Evolutionary conservation across 139 green algal species (phyloP), one percentile per base, ranked within the genome.

Genomic region (Coelastrella sp.): DNA sequence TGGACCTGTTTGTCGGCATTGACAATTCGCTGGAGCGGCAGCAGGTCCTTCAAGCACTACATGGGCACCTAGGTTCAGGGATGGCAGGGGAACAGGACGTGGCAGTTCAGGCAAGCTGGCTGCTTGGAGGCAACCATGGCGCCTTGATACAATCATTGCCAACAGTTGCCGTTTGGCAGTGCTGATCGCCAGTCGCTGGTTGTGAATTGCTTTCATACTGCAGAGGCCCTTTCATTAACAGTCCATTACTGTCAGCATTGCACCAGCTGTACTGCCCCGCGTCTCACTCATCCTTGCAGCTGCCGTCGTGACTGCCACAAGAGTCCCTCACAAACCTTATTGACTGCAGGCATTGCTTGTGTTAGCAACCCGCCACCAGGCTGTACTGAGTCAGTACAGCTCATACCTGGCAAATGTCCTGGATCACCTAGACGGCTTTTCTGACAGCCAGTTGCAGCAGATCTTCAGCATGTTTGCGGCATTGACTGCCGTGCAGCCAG

Each of bases 361-460:
- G 7, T 24, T 91, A 58, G 81, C 81, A 9, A 25, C 8, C 19
- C 12, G 17, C 6, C 61, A 86, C 19, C 22, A 70, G 4, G 17
- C 61, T 11, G 10, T 84, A 7, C 58, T 94, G 83, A n/a, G 58
- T 1, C 19, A 35, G 63, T 91, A 92, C 88, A 90, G 90, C 84
- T 75, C 68, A 27, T 90, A 80, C 27, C 90, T 94, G 65, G 76
- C 68, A 70, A 89, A 85, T 63, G 66, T 91, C 20, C 84, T 94
- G 19, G 92, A 94, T 84, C 90, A 94, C 80, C 78, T 94, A 70
- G 92, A 93, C 20, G 65, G 49, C 92, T 94, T 94, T 73, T 86
- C 24, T 73, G 61, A 91, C 58, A n/a, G 15, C 7, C 92, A 94
- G 92, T 80, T 94, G 87, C 78, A 76, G 56, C 27, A 25, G 24